Base-by-base conservation (phyloP, 202 grass and related monocot species). In the Panicum hallii region DNA sequence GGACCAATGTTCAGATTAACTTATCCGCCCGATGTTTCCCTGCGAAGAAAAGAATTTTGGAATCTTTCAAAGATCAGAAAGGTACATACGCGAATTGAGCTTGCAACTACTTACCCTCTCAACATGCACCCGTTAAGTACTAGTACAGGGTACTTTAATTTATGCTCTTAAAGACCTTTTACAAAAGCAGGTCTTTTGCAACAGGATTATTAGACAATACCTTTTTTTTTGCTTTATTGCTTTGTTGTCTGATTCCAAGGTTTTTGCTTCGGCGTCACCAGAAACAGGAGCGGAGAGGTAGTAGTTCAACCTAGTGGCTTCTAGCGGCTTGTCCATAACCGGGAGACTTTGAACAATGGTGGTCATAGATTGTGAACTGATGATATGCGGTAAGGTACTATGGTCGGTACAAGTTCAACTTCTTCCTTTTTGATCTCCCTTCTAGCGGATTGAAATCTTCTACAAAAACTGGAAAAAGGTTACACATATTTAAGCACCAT, bases 11-110 rank as follows among this genome's bases (percentile, higher is more conserved):
- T 1, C 50, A 26, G 17, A 28, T 38, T 46, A 66, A 36, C 67
- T 56, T 66, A 13, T 53, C 38, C 26, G 2, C 5, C 16, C 0
- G 23, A 80, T 80, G 77, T 80, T 80, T 74, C 70, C 44, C 8
- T 2, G 16, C 38, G 41, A 75, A 81, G 84, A 28, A 87, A 75
- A 87, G 48, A 87, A 81, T 75, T 87, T 80, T 7, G 6, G 77
- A 74, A 75, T 74, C 69, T 49, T 56, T 72, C 14, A 8, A 22
- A 72, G 34, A 80, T 8, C 2, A 41, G 20, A 87, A 87, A 87
- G 40, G 75, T 5, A 13, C 11, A 1, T 12, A 32, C 20, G 16
- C 7, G 70, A 87, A 75, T 81, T 81, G 85, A 75, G 47, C 58
- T 9, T 46, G 58, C 43, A 86, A 74, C 77, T 32, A 56, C 77